These are phyloP conservation scores for Apiospora pterosperma DNA, from an alignment of 2,329 filamentous ascomycete species.

Conservation along the genomic window DNA sequence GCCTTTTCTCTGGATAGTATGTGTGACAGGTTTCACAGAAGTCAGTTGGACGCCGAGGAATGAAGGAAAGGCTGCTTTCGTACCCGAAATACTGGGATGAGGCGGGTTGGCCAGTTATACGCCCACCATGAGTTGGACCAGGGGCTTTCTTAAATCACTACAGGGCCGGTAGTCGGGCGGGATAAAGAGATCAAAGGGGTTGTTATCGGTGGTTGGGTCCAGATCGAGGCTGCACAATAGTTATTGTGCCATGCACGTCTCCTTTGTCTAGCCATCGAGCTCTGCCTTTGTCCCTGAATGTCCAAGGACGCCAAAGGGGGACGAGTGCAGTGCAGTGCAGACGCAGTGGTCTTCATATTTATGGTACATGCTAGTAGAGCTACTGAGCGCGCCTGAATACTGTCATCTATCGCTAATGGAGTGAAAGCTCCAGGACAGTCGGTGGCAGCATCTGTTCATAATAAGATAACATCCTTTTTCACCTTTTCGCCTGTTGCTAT, in stretches of 20 bases:
- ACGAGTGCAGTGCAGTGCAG: no score
- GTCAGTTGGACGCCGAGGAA: neutral
- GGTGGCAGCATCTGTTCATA: neutral
- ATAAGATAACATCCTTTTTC: conserved; percentile 1
- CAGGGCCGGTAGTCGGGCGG: neutral
- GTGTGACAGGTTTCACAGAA: neutral
- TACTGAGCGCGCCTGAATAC: neutral
- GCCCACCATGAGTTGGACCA: neutral
- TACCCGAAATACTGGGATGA: neutral
- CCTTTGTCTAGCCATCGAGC: neutral
- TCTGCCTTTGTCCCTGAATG: neutral
- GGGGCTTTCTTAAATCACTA: neutral
- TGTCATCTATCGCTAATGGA: neutral
- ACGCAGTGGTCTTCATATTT: neutral
- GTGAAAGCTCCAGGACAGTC: neutral
- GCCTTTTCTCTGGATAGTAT: neutral
- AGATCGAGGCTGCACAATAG: neutral
- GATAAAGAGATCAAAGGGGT: neutral
- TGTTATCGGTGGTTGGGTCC: neutral
- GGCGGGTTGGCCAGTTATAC: neutral
- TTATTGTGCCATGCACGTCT: neutral
- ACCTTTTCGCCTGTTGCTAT: neutral
- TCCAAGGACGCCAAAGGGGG: neutral
- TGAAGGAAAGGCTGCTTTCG: neutral
- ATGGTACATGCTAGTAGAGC: neutral